These are phyloP conservation scores for Ustilago lituana DNA, from an alignment of 1,284 basidiomycete genomes.

Conservation along the genomic window DNA sequence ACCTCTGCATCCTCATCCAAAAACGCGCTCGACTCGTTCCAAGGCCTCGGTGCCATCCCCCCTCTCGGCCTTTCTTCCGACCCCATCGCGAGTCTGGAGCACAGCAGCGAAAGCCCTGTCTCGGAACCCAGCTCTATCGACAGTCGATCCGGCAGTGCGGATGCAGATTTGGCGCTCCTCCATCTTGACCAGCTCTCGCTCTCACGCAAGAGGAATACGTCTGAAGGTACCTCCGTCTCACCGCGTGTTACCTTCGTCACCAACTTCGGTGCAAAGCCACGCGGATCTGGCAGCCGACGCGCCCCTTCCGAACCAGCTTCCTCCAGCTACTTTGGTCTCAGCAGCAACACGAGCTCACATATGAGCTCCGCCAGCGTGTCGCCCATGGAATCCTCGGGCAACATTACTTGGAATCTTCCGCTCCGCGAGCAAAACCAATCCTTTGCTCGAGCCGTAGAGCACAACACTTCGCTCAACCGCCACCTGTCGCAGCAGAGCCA, in stretches of 20 bases:
- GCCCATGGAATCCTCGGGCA: conserved; percentile 16
- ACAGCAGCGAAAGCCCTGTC: conserved; percentile 22
- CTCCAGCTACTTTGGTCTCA: conserved; percentile 23
- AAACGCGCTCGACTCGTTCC: conserved; percentile 6
- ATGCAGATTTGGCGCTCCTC: conserved; percentile 14
- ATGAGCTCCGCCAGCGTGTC: conserved; percentile 34
- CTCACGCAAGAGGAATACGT: conserved; percentile 3
- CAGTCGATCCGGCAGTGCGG: conserved; percentile 21
- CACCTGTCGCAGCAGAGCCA: conserved; percentile 21
- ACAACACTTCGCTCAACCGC: conserved; percentile 9
- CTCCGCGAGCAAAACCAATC: conserved; percentile 29
- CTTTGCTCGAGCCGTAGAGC: conserved; percentile 26
- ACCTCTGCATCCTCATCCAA: neutral
- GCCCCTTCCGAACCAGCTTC: conserved; percentile 21
- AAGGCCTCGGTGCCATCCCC: conserved; percentile 5
- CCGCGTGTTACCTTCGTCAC: conserved; percentile 34
- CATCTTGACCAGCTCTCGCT: conserved; percentile 22
- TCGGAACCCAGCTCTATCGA: conserved; percentile 30
- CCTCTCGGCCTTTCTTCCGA: conserved; percentile 6
- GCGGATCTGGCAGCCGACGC: conserved; percentile 20
- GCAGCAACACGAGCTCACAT: conserved; percentile 18
- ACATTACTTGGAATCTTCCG: conserved; percentile 26
- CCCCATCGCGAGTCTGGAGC: conserved; percentile 11
- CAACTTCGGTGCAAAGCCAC: conserved; percentile 31
- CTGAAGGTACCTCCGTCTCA: conserved; percentile 7